Percentiles rank a stretch among this genome's conserved stretches.
These are phyloP conservation scores for Saitozyma sp. DNA, from an alignment of 768 basidiomycete species.

Conservation along the genomic window DNA sequence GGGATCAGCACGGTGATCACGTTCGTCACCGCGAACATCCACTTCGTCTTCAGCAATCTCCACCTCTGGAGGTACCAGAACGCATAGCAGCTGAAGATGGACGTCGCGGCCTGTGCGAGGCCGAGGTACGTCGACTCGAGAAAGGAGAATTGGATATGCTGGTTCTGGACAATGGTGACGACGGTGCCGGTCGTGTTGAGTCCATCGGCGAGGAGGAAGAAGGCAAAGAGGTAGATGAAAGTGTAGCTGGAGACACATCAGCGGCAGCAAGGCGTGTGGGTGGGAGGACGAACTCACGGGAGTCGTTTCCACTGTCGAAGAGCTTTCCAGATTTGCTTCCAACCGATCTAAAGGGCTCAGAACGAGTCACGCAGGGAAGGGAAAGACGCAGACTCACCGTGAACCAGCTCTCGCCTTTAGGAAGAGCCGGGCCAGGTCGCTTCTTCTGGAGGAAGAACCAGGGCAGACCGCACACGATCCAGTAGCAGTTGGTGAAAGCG, in stretches of 20 bases:
- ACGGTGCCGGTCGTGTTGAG: slow-evolving; percentile 76
- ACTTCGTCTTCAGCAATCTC: slow-evolving; percentile 57
- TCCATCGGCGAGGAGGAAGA: slow-evolving; percentile 77
- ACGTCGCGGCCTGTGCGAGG: slow-evolving; percentile 71
- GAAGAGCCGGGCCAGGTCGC: slow-evolving; percentile 65
- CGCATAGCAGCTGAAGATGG: slow-evolving; percentile 57
- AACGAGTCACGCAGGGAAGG: too few species aligned
- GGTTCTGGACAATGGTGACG: slow-evolving; percentile 69
- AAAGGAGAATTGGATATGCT: slow-evolving; percentile 73
- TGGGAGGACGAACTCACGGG: slow-evolving; percentile 58
- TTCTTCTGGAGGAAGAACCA: slow-evolving; percentile 73
- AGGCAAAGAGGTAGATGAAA: slow-evolving; percentile 71
- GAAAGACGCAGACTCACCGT: slow-evolving; percentile 46
- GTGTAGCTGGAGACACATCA: slow-evolving; percentile 59
- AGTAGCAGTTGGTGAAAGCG: slow-evolving; percentile 55
- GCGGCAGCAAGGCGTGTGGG: neutral
- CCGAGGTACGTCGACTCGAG: slow-evolving; percentile 77
- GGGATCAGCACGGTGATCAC: slow-evolving; percentile 75
- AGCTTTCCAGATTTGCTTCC: slow-evolving; percentile 67
- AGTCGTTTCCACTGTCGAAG: slow-evolving; percentile 65
- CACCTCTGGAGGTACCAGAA: slow-evolving; percentile 82
- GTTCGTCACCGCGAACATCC: slow-evolving; percentile 67
- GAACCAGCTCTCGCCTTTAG: slow-evolving; percentile 60
- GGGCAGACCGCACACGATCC: slow-evolving; percentile 67
- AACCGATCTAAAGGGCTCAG: slow-evolving; percentile 56